Base-by-base conservation (phyloP, 1,139 yeast species). In the Taiozyma onychis region DNA sequence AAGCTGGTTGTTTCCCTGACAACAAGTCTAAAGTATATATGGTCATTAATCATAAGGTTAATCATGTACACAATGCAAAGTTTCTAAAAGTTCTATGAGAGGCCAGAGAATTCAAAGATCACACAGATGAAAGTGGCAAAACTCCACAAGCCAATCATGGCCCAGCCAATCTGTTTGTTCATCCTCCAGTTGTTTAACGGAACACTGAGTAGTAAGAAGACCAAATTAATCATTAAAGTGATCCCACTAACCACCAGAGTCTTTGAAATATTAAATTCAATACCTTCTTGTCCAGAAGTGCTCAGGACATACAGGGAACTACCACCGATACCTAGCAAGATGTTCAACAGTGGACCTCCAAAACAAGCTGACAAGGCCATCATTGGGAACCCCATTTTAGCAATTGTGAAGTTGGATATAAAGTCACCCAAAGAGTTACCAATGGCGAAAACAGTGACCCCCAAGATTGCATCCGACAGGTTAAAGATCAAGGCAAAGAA, bases 291-390 rank as follows among this genome's bases (percentile, higher is more conserved):
- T 44, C 61, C 53, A 52, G 48, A 57, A 8, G 57, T 52, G 3
- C 68, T 62, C 55, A 82, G 70, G 1, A 78, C 67, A 4, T 85
- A 57, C 41, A 88, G 60, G 0, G 93, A 88, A 57, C 86, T 83
- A 8, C 85, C 67, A 2, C 89, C 88, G 27, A 84, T 68, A 1
- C 90, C 90, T 6, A 83, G 66, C 6, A 84, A 64, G 41, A 84
- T 72, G 55, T 82, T 83, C 46, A 84, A 63, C 60, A 91, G 70
- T 0, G 98, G 98, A 1, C 97, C 95, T 1, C 97, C 98, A 66
- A 90, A 88, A 63, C 97, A 91, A 0, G 98, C 97, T 14, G 95
- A 87, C 42, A 93, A 74, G 0, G 98, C 97, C 93, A 91, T 88
- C 54, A 87, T 77, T 0, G 97, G 91, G 72, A 83, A 85, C 0